Conservation (phyloP, 805 yeast genomes). For the Starmerella sp. region DNA sequence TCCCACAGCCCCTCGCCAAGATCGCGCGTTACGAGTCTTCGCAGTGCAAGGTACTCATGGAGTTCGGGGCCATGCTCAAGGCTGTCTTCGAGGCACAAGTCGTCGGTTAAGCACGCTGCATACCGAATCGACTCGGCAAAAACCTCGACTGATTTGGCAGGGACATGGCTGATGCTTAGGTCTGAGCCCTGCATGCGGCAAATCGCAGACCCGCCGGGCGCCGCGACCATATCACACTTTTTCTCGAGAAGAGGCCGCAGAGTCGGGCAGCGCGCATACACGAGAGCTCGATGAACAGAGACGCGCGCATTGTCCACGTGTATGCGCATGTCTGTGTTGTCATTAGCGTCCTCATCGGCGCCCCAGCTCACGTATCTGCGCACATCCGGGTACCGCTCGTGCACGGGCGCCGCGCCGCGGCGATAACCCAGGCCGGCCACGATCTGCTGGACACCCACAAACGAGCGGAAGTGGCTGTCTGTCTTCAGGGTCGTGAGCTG, state of each 20-base stretch:
- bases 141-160: conserved; percentile 7
- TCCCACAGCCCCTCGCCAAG: conserved; percentile 17
- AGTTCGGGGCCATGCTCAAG: background rate
- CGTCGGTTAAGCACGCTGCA: background rate
- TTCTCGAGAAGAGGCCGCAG: conserved; percentile 5
- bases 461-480: conserved; percentile 14
- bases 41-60: conserved; percentile 17
- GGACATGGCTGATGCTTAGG: conserved; percentile 2
- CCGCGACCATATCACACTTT: conserved; percentile 1
- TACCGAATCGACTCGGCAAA: conserved; percentile 6
- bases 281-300: conserved; percentile 12
- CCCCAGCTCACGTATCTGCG: background rate
- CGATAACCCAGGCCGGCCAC: conserved; percentile 4
- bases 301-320: background rate
- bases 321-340: background rate
- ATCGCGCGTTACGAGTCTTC: conserved; percentile 9
- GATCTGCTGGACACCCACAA: conserved; percentile 14
- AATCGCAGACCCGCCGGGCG: conserved; percentile 14
- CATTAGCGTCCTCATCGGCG: background rate
- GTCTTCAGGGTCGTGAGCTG: conserved; percentile 11
- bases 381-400: background rate
- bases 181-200: background rate
- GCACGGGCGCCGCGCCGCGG: background rate
- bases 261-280: conserved; percentile 20
- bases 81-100: background rate